Conservation (phyloP, 2,329 filamentous ascomycete species). For the Alternaria dauci region DNA sequence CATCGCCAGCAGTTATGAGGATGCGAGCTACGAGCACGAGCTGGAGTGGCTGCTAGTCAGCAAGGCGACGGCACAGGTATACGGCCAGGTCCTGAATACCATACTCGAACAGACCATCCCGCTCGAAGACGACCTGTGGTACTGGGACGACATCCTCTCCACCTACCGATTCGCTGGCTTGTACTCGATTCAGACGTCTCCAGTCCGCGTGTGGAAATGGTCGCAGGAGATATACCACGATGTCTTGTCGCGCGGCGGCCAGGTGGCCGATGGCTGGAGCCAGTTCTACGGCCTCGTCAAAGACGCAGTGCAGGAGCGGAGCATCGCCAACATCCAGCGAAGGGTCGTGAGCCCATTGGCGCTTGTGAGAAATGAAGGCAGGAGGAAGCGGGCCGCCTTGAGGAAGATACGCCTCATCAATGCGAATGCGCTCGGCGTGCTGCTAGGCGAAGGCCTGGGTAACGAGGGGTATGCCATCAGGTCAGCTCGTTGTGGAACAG, state of each 20-base stretch:
- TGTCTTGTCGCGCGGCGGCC: conserved; percentile 56
- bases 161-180: conserved; percentile 81
- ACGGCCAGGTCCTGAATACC: conserved; percentile 79
- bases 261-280: conserved; percentile 56
- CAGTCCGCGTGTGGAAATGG: conserved; percentile 76
- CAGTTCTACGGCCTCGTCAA: conserved; percentile 83
- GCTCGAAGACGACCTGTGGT: conserved; percentile 87
- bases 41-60: conserved; percentile 90
- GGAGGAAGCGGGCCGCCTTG: conserved; percentile 75
- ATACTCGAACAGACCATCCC: conserved; percentile 84
- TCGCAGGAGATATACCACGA: conserved; percentile 74
- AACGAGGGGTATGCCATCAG: conserved; percentile 53
- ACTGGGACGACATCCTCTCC: conserved; percentile 89
- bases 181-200: conserved; percentile 87
- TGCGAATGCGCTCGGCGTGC: conserved; percentile 83
- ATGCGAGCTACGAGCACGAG: conserved; percentile 70
- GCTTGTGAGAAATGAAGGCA: conserved; percentile 75
- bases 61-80: conserved; percentile 91
- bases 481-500: background rate
- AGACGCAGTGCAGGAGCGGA: conserved; percentile 76
- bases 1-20: conserved; percentile 53
- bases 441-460: conserved; percentile 85
- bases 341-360: conserved; percentile 81
- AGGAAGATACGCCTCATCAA: conserved; percentile 79
- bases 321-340: conserved; percentile 73